Evolutionary conservation across 2,329 filamentous ascomycete genomes (phyloP).

Genomic region (Phaeosphaeria sp.): DNA sequence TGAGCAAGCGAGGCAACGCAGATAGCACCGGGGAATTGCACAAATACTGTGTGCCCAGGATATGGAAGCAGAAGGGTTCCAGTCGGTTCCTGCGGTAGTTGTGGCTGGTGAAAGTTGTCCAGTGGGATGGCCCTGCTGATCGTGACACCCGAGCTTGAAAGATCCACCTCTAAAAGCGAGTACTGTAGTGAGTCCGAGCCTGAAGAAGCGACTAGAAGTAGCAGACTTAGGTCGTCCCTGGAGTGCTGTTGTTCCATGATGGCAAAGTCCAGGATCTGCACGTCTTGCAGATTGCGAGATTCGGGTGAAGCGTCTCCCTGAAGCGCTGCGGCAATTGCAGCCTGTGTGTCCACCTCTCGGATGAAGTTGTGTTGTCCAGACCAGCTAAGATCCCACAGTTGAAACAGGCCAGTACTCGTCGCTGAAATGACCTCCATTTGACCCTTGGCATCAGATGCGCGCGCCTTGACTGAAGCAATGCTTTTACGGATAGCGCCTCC

Average conservation of each 20-base stretch:
- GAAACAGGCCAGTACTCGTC: constrained; percentile 77
- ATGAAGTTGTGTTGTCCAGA: constrained; percentile 81
- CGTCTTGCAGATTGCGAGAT: constrained; percentile 60
- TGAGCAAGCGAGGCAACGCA: constrained; percentile 76
- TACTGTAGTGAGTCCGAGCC: constrained; percentile 61
- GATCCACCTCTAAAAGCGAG: constrained; percentile 73
- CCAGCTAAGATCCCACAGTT: constrained; percentile 88
- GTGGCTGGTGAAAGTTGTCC: constrained; percentile 59
- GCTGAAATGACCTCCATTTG: constrained; percentile 85
- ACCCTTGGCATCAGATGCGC: constrained; percentile 73
- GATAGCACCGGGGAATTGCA: constrained; percentile 80
- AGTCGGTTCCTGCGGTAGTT: constrained; percentile 38
- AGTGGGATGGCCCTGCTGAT: constrained; percentile 73
- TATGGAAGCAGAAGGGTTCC: constrained; percentile 75
- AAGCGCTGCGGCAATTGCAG: constrained; percentile 68
- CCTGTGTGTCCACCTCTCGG: constrained; percentile 73
- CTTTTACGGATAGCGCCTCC: constrained; percentile 75
- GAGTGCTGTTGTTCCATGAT: constrained; percentile 60
- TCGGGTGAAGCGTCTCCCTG: constrained; percentile 59
- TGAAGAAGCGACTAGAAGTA: constrained; percentile 43
- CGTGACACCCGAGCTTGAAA: constrained; percentile 61
- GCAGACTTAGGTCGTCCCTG: constrained; percentile 24
- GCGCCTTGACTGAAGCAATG: constrained; percentile 79
- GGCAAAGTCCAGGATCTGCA: constrained; percentile 82
- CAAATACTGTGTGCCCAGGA: constrained; percentile 79